Conservation (phyloP, 164 flowering plant species). For the Tinospora cordifolia region DNA sequence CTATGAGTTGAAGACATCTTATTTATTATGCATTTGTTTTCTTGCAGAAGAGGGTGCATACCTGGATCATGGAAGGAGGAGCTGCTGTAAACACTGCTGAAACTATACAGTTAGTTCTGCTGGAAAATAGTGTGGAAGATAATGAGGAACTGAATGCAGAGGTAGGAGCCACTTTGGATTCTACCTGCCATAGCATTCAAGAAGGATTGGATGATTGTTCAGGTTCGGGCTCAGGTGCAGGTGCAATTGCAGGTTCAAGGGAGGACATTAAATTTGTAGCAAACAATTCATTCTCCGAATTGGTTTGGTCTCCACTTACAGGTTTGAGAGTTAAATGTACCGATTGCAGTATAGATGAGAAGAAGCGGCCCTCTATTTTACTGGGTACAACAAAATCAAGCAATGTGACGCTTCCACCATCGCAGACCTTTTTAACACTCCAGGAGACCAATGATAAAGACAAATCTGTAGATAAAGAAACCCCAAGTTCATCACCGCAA, state of each 20-base stretch:
- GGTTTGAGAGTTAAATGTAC: conserved; percentile 57
- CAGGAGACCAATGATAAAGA: conserved; percentile 15
- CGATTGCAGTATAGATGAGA: conserved; percentile 33
- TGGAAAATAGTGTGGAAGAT: conserved; percentile 29
- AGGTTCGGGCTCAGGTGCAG: conserved; percentile 44
- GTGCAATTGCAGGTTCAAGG: conserved; percentile 82
- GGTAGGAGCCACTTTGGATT: conserved; percentile 28
- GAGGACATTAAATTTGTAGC: conserved; percentile 34
- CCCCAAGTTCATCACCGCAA: conserved; percentile 8
- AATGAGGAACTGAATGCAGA: conserved; percentile 27
- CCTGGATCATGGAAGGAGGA: neutral
- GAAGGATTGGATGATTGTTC: conserved; percentile 19
- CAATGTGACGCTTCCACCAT: conserved; percentile 25
- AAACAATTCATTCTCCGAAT: conserved; percentile 52
- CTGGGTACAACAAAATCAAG: conserved; percentile 32
- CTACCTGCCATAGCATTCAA: conserved; percentile 19
- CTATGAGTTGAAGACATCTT: neutral
- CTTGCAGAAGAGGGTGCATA: neutral
- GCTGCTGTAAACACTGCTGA: neutral
- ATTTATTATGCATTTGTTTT: too few relatives aligned
- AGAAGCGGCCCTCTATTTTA: conserved; percentile 21
- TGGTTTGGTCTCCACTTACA: conserved; percentile 69
- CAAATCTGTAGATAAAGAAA: conserved; percentile 16
- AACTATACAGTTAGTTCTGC: conserved; percentile 16
- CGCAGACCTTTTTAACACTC: conserved; percentile 14